Base-by-base conservation (phyloP, 805 yeast species). In the Henningerozyma blattae region DNA sequence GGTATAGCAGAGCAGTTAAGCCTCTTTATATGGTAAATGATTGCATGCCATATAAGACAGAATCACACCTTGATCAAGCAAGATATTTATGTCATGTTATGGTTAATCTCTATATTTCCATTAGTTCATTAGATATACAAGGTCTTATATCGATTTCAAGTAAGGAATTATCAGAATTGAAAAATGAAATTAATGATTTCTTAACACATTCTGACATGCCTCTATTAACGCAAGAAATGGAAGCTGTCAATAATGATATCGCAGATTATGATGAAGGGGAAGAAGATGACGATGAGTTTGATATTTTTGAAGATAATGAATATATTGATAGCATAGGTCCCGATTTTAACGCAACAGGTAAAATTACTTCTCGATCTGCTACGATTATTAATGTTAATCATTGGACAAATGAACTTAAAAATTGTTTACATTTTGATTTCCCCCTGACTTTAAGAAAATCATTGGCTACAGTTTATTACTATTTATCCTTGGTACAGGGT, bases 381-480 rank as follows among this genome's bases (percentile, higher is more conserved):
- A 73, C 91, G 0, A 77, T 83, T 5, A 75, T 81, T 5, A 69
- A 77, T 30, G 78, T 85, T 6, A 68, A 77, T 34, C 82, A 79
- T 38, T 87, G 95, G 94, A 79, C 95, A 0, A 76, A 79, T 34
- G 96, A 86, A 52, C 65, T 89, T 41, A 69, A 73, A 33, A 77
- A 79, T 27, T 79, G 95, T 71, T 54, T 85, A 34, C 71, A 70
- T 45, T 75, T 80, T 46, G 80, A 79, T 34, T 67, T 89, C 61
- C 96, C 98, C 0, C 45, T 84, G 10, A 43, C 64, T 2, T 56
- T 77, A 31, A 68, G 86, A 34, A 65, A 75, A 16, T 60, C 71
- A 1, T 63, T 89, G 28, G 75, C 84, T 1, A 63, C 64, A 35
- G 81, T 83, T 2, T 87, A 73, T 50, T 86, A 75, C 47, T 72